These are phyloP conservation scores for Aureobasidium sp. DNA, from an alignment of 2,329 filamentous ascomycete genomes.

Conservation along the genomic window DNA sequence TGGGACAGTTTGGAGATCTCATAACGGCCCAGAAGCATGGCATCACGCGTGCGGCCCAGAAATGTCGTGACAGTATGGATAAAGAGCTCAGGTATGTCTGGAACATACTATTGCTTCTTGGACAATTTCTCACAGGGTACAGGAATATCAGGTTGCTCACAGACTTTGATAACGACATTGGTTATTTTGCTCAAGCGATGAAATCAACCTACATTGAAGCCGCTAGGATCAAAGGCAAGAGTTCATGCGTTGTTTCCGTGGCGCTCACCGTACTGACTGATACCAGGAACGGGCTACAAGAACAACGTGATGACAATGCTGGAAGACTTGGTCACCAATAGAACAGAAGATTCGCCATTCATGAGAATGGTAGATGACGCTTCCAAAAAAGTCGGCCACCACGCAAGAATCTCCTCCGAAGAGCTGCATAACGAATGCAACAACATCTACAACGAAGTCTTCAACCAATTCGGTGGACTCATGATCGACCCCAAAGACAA, in stretches of 20 bases:
- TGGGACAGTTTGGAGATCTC: neutral
- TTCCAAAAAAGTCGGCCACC: neutral
- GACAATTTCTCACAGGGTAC: neutral
- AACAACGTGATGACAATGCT: neutral
- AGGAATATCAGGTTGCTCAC: neutral
- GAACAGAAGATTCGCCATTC: neutral
- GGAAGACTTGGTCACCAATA: neutral
- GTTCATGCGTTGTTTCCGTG: neutral
- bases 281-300: neutral
- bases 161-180: neutral
- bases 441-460: neutral
- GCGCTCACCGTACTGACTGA: neutral
- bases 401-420: neutral
- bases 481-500: neutral
- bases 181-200: neutral
- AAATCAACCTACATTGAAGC: neutral
- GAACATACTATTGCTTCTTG: neutral
- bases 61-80: neutral
- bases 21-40: neutral
- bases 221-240: neutral
- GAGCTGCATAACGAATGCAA: neutral
- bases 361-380: neutral
- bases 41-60: neutral
- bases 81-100: neutral
- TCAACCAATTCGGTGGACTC: neutral